phyloP scores from a whole-genome alignment of 306 rosid species.

The Leucaena leucocephala region DNA sequence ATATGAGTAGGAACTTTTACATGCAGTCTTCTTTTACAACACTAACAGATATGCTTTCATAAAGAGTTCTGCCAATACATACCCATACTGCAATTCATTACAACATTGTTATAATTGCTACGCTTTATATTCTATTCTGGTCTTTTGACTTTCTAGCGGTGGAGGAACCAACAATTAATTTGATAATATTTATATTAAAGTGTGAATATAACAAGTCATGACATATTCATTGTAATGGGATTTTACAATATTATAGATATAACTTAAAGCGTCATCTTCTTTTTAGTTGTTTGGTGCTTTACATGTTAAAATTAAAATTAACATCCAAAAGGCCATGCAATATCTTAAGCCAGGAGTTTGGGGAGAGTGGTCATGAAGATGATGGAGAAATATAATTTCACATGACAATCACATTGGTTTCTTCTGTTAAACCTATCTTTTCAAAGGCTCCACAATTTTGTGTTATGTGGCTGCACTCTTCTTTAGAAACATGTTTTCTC shows the following conservation, averaged over 20 bases:
- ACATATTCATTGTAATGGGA: neutral
- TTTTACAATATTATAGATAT: too few species aligned
- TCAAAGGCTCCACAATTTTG: neutral
- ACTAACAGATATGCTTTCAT: neutral
- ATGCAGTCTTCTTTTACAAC: conserved; percentile 7
- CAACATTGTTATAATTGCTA: neutral
- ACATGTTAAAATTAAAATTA: too few species aligned
- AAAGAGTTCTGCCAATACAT: conserved; percentile 18
- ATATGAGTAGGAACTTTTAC: conserved; percentile 18
- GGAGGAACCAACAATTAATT: conserved; percentile 6
- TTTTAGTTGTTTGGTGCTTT: neutral
- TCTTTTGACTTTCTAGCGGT: conserved; percentile 22
- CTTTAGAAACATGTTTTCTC: neutral
- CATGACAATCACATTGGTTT: neutral
- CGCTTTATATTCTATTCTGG: conserved; percentile 5
- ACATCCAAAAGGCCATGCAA: neutral
- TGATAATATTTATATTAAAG: conserved; percentile 4
- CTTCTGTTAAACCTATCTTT: neutral
- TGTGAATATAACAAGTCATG: conserved; percentile 20
- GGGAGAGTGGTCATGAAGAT: neutral
- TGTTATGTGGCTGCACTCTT: neutral
- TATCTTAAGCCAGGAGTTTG: neutral
- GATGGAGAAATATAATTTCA: neutral
- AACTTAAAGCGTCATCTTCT: neutral
- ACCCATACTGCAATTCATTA: neutral